These are phyloP conservation scores for Scenedesmus sp. DNA, from an alignment of 163 green algal genomes.

Conservation along the genomic window DNA sequence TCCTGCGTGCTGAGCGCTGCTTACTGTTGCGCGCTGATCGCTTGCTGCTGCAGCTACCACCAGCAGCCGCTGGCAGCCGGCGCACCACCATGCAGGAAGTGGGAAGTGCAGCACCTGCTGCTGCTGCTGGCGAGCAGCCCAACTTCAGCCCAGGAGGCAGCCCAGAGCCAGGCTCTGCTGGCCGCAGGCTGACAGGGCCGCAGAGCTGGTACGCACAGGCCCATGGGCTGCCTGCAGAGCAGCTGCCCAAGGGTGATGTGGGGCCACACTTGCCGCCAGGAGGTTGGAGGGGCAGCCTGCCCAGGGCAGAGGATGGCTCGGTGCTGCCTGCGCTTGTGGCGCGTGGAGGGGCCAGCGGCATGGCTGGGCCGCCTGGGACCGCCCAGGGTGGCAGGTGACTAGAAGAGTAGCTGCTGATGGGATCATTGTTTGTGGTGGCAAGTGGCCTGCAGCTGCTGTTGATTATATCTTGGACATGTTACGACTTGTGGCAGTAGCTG, in stretches of 20 bases:
- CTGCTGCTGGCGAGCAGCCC: background rate
- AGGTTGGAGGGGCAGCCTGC: conserved; percentile 46
- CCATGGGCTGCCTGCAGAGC: conserved; percentile 29
- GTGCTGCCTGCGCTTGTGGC: conserved; percentile 13
- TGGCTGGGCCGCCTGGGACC: background rate
- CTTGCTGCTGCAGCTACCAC: conserved; percentile 23
- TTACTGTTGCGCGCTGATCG: background rate
- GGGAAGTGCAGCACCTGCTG: background rate
- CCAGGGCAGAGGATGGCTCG: conserved; percentile 23
- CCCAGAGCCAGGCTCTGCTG: background rate
- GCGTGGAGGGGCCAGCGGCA: background rate
- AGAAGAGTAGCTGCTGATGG: background rate
- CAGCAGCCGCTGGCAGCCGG: background rate
- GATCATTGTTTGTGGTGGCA: too few species aligned
- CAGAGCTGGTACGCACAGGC: conserved; percentile 42
- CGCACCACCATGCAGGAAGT: conserved; percentile 1
- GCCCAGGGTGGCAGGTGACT: background rate
- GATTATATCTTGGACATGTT: too few species aligned
- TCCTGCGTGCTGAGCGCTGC: background rate
- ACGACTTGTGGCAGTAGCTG: too few species aligned
- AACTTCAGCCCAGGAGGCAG: background rate
- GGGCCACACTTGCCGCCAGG: conserved; percentile 53
- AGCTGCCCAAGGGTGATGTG: conserved; percentile 43
- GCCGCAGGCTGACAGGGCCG: conserved; percentile 15
- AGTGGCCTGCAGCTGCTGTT: too few species aligned